Evolutionary conservation across 805 yeast species (phyloP).

Genomic region (Jamesozyma gamospora): DNA sequence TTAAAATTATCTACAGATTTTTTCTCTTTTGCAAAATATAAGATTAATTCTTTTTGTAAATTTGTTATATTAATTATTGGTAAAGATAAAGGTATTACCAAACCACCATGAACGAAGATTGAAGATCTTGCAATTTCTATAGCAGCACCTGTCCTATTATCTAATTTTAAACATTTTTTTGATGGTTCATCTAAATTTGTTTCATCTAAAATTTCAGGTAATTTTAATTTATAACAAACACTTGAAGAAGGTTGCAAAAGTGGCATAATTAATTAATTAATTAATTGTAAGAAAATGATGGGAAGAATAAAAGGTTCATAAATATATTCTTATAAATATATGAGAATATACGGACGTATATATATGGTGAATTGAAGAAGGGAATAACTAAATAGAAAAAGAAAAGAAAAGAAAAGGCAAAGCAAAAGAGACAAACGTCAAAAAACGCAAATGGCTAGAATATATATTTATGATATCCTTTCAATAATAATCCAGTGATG

Average conservation of each 20-base stretch:
- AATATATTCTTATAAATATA: too few species aligned
- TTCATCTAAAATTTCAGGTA: slow-evolving; percentile 37
- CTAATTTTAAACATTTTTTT: slow-evolving; percentile 46
- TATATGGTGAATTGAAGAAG: too few species aligned
- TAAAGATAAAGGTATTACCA: slow-evolving; percentile 47
- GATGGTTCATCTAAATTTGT: slow-evolving; percentile 24
- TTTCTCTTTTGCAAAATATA: slow-evolving; percentile 23
- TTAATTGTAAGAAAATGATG: too few species aligned
- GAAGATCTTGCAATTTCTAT: slow-evolving; percentile 47
- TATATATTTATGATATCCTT: too few species aligned
- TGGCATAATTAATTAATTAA: slow-evolving; percentile 39
- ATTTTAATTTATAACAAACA: slow-evolving; percentile 43
- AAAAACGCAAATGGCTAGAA: too few species aligned
- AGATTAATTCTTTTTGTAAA: slow-evolving; percentile 32
- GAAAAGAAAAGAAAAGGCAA: too few species aligned
- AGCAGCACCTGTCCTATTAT: slow-evolving; percentile 62
- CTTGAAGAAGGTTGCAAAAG: slow-evolving; percentile 57
- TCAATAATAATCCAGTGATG: too few species aligned
- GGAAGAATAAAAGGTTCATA: too few species aligned
- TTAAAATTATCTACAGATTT: slow-evolving; percentile 16
- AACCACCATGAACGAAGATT: slow-evolving; percentile 59
- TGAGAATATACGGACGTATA: too few species aligned
- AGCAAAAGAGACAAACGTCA: too few species aligned
- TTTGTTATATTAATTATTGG: slow-evolving; percentile 32
- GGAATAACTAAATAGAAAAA: too few species aligned